Evolutionary conservation across 306 rosid genomes (phyloP).

Genomic region (Medicago truncatula): DNA sequence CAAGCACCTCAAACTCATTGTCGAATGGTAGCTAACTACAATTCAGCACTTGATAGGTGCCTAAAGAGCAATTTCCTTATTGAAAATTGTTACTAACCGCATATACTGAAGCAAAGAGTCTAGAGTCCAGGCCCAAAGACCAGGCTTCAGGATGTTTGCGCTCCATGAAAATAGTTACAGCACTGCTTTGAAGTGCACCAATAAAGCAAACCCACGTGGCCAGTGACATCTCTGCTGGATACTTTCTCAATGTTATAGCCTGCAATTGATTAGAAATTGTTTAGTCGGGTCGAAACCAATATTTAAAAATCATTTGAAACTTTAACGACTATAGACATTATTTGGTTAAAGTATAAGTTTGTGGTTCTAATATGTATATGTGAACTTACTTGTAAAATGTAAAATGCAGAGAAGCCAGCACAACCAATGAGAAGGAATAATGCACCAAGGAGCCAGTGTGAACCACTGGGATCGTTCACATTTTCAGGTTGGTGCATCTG

Average conservation of each 20-base stretch:
- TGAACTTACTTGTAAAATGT: slow-evolving; percentile 56
- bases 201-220: slow-evolving; percentile 66
- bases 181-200: slow-evolving; percentile 66
- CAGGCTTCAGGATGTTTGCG: slow-evolving; percentile 51
- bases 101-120: slow-evolving; percentile 60
- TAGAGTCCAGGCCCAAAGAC: slow-evolving; percentile 59
- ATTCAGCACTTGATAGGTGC: too few species aligned
- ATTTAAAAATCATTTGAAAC: too few species aligned
- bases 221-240: slow-evolving; percentile 77
- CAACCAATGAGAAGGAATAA: slow-evolving; percentile 65
- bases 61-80: too few species aligned
- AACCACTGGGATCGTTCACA: slow-evolving; percentile 43
- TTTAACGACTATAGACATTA: not conserved
- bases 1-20: too few species aligned
- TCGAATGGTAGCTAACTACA: too few species aligned
- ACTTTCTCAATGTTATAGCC: slow-evolving; percentile 69
- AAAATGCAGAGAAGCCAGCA: slow-evolving; percentile 70
- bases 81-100: slow-evolving; percentile 51
- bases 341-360: too few species aligned
- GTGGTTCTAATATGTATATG: not conserved
- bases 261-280: slow-evolving; percentile 25
- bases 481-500: slow-evolving; percentile 36
- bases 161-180: slow-evolving; percentile 54
- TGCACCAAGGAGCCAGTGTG: slow-evolving; percentile 61
- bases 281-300: not conserved